phyloP scores from a whole-genome alignment of 805 yeast species.

The Cyberlindnera suaveolens region DNA sequence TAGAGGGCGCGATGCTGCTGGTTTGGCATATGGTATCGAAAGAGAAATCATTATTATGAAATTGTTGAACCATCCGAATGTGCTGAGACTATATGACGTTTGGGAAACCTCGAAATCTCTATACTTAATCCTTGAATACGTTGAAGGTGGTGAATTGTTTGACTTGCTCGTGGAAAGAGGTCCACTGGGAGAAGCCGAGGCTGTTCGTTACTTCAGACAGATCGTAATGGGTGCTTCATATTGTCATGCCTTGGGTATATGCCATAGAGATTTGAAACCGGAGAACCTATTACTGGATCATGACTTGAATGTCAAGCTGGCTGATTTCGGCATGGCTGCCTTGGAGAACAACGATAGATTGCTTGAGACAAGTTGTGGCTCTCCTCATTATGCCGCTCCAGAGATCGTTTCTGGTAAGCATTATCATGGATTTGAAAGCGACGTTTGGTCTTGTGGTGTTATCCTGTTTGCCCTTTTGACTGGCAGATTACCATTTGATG shows the following conservation, averaged over 20 bases:
- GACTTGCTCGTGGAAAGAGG: conserved; percentile 67
- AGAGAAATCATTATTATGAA: conserved; percentile 97
- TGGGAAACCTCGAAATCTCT: conserved; percentile 96
- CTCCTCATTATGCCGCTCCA: conserved; percentile 87
- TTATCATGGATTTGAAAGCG: conserved; percentile 81
- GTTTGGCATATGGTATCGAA: conserved; percentile 91
- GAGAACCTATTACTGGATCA: conserved; percentile 69
- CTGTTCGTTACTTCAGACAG: conserved; percentile 71
- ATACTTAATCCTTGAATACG: conserved; percentile 72
- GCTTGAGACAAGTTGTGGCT: conserved; percentile 78
- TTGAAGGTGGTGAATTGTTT: conserved; percentile 84
- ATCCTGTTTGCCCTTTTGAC: conserved; percentile 72
- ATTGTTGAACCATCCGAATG: conserved; percentile 87
- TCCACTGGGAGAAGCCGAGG: conserved; percentile 64
- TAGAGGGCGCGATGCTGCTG: conserved; percentile 41
- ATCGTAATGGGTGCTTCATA: conserved; percentile 73
- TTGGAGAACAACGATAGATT: conserved; percentile 64
- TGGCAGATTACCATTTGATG: conserved; percentile 81
- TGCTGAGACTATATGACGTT: conserved; percentile 89
- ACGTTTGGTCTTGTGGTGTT: conserved; percentile 87
- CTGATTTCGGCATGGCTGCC: conserved; percentile 90
- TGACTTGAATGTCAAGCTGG: conserved; percentile 64
- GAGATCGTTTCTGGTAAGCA: conserved; percentile 75
- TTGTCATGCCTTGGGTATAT: conserved; percentile 74
- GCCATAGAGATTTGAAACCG: conserved; percentile 80